Evolutionary conservation across 805 yeast genomes (phyloP), one percentile per base, ranked within the genome.

Genomic region (Metschnikowia koreensis): DNA sequence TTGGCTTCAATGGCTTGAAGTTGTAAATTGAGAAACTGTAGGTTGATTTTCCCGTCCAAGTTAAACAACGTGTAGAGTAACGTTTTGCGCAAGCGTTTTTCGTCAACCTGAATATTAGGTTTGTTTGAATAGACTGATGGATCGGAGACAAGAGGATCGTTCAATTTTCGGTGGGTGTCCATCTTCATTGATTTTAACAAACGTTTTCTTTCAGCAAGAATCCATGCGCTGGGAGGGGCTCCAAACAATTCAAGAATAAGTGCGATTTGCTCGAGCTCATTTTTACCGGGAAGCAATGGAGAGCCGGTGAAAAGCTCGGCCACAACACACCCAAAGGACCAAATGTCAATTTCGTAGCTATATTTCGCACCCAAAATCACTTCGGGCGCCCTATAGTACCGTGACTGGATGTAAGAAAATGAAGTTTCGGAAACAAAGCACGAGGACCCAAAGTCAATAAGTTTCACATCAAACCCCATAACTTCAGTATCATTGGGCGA

Each of bases 311-410:
- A 59, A n/a, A 59, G 47, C 31, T 59, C 62, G 1, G 60, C 59
- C 45, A 85, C 71, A 7, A 90, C 85, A 44, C 96, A 87, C 0
- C 97, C 97, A 34, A 91, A 70, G 0, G 96, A 89, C 90, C 96
- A 90, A 88, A 96, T 89, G 66, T 90, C 97, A 37, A 81, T 81
- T 57, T 70, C 75, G n/a, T 66, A 64, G 53, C 72, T 64, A 60
- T 86, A 87, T 34, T 82, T 70, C 10, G 87, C 80, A 1, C 93
- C 94, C 3, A 87, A 50, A 10, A 84, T 69, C 6, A 87, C 85
- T 62, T 87, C 96, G 0, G 96, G 96, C 0, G 94, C 90, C 47
- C 96, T 67, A 62, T 87, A 87, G 59, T 82, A 87, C 45, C 96
- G 66, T 1, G 93, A 87, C 60, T 77, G 80, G 50, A 81, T 71